A percentile compares a stretch with the other conserved stretches of the same genome.
phyloP scores from a whole-genome alignment of 1,284 basidiomycete genomes.

The Lentinula novae-zelandiae region DNA sequence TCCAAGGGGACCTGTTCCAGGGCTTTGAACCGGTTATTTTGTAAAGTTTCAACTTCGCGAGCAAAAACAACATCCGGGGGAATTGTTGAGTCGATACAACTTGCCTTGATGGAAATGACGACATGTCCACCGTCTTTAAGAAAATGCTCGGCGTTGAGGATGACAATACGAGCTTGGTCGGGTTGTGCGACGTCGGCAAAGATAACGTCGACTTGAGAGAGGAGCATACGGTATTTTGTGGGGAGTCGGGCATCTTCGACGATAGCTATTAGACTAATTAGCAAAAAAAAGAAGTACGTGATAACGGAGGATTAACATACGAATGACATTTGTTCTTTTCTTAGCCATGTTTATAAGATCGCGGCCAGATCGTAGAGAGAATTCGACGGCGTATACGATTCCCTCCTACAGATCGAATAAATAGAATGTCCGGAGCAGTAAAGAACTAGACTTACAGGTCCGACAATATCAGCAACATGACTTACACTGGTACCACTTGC shows the following conservation, averaged over 20 bases:
- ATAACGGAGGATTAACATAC: constrained; percentile 44
- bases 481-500: constrained; percentile 96
- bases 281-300: constrained; percentile 4
- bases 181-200: constrained; percentile 99
- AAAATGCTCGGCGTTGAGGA: constrained; percentile 93
- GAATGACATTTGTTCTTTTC: constrained; percentile 98
- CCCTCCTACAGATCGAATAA: constrained; percentile 64
- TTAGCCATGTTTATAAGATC: constrained; percentile 99
- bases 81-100: constrained; percentile 96
- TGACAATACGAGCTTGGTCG: constrained; percentile 96
- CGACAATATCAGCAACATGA: constrained; percentile 98
- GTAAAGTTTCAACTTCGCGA: constrained; percentile 83
- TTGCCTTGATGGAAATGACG: constrained; percentile 99
- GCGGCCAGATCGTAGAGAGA: constrained; percentile 94
- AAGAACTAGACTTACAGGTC: constrained; percentile 63
- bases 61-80: constrained; percentile 91
- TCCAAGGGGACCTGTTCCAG: constrained; percentile 92
- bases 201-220: constrained; percentile 92
- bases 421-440: constrained; percentile 13
- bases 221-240: constrained; percentile 93
- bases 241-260: constrained; percentile 96
- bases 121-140: constrained; percentile 92
- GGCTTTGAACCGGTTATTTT: constrained; percentile 84
- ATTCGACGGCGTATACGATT: constrained; percentile 97
- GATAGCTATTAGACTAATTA: constrained; percentile 63